Conservation (phyloP, 2,329 filamentous ascomycete genomes). For the Chaetomiaceae sp. region DNA sequence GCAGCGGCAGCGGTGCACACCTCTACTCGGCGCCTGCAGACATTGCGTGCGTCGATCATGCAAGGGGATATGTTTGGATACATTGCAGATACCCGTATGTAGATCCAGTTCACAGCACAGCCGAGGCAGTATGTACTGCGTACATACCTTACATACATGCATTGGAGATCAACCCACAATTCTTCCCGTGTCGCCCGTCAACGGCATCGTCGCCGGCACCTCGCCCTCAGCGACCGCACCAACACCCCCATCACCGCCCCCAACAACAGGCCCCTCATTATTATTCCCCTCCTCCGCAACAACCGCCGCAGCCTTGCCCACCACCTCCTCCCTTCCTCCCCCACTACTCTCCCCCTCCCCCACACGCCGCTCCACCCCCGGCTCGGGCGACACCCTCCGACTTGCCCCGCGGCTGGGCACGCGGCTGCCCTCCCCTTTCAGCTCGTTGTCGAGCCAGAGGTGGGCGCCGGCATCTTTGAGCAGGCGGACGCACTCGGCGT, state of each 20-base stretch:
- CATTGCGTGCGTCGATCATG: no score
- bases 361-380: neutral
- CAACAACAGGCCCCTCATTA: neutral
- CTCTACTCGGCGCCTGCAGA: no score
- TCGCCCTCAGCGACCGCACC: neutral
- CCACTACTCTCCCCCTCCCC: neutral
- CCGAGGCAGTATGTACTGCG: no score
- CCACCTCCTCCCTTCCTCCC: neutral
- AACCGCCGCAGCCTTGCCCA: neutral
- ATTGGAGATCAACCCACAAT: constrained; percentile 11
- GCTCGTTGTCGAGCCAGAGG: constrained; percentile 47
- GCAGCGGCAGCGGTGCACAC: no score
- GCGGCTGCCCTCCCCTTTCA: constrained; percentile 17
- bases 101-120: no score
- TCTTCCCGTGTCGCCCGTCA: constrained; percentile 7
- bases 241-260: neutral
- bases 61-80: no score
- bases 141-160: no score
- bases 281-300: neutral
- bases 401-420: constrained; percentile 6
- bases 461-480: constrained; percentile 54
- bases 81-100: no score
- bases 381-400: constrained; percentile 6
- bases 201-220: neutral
- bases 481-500: constrained; percentile 46